phyloP scores from a whole-genome alignment of 2,329 filamentous ascomycete genomes.

The Cercospora sp. region DNA sequence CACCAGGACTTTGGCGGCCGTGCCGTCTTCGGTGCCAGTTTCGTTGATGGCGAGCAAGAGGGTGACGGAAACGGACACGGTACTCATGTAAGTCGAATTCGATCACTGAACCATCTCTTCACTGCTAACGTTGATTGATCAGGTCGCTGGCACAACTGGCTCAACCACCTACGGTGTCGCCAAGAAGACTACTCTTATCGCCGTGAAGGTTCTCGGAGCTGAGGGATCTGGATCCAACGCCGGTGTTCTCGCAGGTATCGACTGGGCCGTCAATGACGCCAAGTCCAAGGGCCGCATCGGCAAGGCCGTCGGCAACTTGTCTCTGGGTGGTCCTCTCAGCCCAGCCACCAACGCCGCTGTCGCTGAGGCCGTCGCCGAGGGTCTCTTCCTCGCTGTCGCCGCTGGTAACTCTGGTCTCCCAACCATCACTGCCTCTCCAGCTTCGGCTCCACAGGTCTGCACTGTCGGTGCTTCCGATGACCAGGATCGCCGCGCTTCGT shows the following conservation, averaged over 20 bases:
- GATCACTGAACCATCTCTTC: neutral
- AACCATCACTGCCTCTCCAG: conserved; percentile 39
- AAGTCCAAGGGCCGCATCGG: conserved; percentile 75
- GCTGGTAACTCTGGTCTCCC: conserved; percentile 42
- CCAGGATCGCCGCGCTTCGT: conserved; percentile 39
- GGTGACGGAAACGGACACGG: conserved; percentile 62
- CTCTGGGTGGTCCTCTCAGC: conserved; percentile 44
- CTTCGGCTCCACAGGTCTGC: conserved; percentile 38
- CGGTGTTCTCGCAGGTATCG: conserved; percentile 52
- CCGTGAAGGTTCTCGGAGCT: conserved; percentile 53
- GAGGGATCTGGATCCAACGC: conserved; percentile 50
- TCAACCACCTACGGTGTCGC: conserved; percentile 62
- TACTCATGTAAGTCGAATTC: conserved; percentile 54
- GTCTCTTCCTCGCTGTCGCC: conserved; percentile 45
- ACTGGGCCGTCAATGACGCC: conserved; percentile 53
- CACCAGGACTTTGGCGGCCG: conserved; percentile 35
- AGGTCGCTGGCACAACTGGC: conserved; percentile 58
- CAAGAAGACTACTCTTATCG: conserved; percentile 48
- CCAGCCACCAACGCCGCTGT: conserved; percentile 44
- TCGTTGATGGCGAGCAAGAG: conserved; percentile 29
- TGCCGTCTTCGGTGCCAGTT: conserved; percentile 30
- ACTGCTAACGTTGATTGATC: neutral
- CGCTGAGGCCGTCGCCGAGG: conserved; percentile 40
- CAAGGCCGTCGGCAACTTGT: conserved; percentile 41
- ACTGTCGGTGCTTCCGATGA: conserved; percentile 42